phyloP scores from a whole-genome alignment of 2,329 filamentous ascomycete genomes.

The Penicillium griseofulvum region DNA sequence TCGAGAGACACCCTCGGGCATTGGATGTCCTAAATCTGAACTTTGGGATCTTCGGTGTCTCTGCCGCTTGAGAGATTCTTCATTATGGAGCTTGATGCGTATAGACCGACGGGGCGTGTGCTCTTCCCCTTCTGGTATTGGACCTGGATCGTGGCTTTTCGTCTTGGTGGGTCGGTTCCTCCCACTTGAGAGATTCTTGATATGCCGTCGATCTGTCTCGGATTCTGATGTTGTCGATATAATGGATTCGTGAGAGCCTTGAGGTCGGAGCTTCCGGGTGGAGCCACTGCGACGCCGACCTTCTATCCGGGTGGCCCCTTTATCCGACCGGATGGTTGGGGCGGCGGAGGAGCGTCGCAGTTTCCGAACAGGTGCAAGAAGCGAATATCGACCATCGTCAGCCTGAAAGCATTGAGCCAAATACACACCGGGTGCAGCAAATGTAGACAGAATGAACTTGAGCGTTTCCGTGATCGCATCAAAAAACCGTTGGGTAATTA shows the following conservation, averaged over 20 bases:
- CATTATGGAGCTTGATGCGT: slow-evolving; percentile 82
- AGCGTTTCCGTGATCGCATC: slow-evolving; percentile 72
- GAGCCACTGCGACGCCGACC: slow-evolving; percentile 31
- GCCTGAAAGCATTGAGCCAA: slow-evolving; percentile 80
- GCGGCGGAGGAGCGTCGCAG: slow-evolving; percentile 45
- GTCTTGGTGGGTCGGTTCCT: slow-evolving; percentile 28
- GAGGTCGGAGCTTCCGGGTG: slow-evolving; percentile 32
- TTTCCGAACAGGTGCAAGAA: slow-evolving; percentile 69
- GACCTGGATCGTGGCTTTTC: slow-evolving; percentile 26
- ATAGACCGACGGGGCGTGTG: slow-evolving; percentile 74
- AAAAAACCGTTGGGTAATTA: slow-evolving; percentile 67
- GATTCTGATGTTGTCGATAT: slow-evolving; percentile 56
- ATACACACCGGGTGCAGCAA: slow-evolving; percentile 78
- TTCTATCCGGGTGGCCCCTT: slow-evolving; percentile 24
- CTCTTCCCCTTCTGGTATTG: slow-evolving; percentile 43
- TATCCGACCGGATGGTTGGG: slow-evolving; percentile 20
- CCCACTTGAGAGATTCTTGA: slow-evolving; percentile 21
- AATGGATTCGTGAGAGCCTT: slow-evolving; percentile 43
- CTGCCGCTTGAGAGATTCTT: slow-evolving; percentile 72
- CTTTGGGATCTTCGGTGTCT: slow-evolving; percentile 40
- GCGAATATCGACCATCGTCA: slow-evolving; percentile 72
- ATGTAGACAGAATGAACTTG: slow-evolving; percentile 72
- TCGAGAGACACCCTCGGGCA: slow-evolving; percentile 25
- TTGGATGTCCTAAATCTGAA: slow-evolving; percentile 27
- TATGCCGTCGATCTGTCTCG: slow-evolving; percentile 45